phyloP scores from a whole-genome alignment of 345 rosid species.

The Chamaenerion angustifolium region DNA sequence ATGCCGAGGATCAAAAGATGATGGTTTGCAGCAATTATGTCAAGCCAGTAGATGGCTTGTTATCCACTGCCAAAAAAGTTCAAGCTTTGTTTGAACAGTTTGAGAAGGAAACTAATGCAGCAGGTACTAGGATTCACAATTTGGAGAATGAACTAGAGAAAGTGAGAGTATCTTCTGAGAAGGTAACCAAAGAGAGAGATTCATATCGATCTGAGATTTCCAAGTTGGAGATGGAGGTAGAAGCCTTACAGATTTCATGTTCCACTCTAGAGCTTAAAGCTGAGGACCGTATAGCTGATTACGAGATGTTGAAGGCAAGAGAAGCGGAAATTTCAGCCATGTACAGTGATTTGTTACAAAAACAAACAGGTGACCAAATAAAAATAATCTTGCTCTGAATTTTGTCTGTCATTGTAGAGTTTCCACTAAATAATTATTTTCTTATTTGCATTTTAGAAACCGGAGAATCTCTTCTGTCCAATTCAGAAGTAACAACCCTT shows the following conservation, averaged over 20 bases:
- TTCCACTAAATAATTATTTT: background rate
- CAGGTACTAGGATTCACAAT: conserved; percentile 36
- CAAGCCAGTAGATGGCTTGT: conserved; percentile 29
- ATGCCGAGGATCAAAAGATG: conserved; percentile 17
- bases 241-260: conserved; percentile 32
- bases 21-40: conserved; percentile 20
- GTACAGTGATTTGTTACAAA: conserved; percentile 15
- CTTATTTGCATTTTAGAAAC: conserved; percentile 26
- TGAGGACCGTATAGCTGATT: conserved; percentile 27
- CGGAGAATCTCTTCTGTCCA: conserved; percentile 34
- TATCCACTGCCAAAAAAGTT: conserved; percentile 27
- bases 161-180: conserved; percentile 20
- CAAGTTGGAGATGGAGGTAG: conserved; percentile 41
- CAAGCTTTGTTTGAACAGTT: conserved; percentile 27
- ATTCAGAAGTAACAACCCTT: conserved; percentile 37
- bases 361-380: conserved; percentile 42
- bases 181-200: conserved; percentile 38
- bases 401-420: conserved; percentile 2
- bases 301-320: conserved; percentile 51
- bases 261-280: conserved; percentile 32
- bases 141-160: conserved; percentile 45
- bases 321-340: conserved; percentile 40
- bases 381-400: background rate
- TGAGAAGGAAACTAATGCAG: conserved; percentile 35
- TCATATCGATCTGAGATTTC: conserved; percentile 28